Base-by-base conservation (phyloP, 2,329 filamentous ascomycete species). In the Sporothrix brasiliensis region DNA sequence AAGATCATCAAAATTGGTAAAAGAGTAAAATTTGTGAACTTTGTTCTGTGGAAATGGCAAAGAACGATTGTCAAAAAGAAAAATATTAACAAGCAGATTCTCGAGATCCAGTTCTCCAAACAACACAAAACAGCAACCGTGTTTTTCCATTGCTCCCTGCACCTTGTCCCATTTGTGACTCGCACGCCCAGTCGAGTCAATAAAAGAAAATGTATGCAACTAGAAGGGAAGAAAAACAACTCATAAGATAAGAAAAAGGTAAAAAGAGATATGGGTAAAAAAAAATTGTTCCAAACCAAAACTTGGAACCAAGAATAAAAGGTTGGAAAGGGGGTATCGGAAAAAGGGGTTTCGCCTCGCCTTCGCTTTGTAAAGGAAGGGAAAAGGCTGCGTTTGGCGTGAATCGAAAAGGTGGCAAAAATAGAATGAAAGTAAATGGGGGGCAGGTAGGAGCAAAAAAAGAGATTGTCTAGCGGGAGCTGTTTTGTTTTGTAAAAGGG, bases 271-370 rank as follows among this genome's bases (percentile, higher is more conserved):
- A 11, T 9, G 39, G n/a, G 27, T 58, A 49, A 67, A 61, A 13
- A 11, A n/a, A 14, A 5, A 13, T 44, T 7, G 67, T 39, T 21
- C 47, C 49, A 60, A 19, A 53, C 19, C 41, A 41, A 52, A 21
- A 13, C 49, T 58, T 34, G 52, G 39, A 50, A 5, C 52, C 19
- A 30, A 30, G 24, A 44, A 63, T 16, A 24, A 65, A 67, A 54
- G 44, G 14, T 44, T 30, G 63, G 52, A 66, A 70, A 30, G 41
- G 50, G 70, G 70, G 71, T 72, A 72, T 72, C 71, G 71, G 68
- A 70, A 72, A 58, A 65, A 47, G 58, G 58, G 21, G 19, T 10
- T 14, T 44, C 13, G 9, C 58, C 49, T 27, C n/a, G 68, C 47
- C 39, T 34, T 39, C 49, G 60, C 47, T 49, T 24, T 56, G 4